These are phyloP conservation scores for Cladorrhinum sp. DNA, from an alignment of 2,329 filamentous ascomycete species.

Conservation along the genomic window DNA sequence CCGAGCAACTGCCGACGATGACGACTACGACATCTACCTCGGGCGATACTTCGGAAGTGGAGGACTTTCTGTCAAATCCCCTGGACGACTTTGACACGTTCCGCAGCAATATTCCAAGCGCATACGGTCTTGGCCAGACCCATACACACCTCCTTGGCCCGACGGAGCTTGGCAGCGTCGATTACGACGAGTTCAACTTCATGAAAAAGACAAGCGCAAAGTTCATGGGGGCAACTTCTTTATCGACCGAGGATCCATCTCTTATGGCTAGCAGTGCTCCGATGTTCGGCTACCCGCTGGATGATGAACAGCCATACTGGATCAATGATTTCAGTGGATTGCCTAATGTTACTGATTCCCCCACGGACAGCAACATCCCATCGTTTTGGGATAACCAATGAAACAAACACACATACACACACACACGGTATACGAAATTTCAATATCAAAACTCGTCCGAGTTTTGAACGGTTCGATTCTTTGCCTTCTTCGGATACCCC, in stretches of 20 bases:
- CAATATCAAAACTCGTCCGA: conserved; percentile 10
- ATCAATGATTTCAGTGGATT: conserved; percentile 44
- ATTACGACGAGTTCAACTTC: conserved; percentile 54
- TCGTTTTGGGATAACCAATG: conserved; percentile 30
- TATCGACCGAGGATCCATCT: conserved; percentile 43
- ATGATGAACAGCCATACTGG: conserved; percentile 52
- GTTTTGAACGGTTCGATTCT: conserved; percentile 16
- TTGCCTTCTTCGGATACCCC: conserved; percentile 24
- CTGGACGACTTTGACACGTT: conserved; percentile 41
- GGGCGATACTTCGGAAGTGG: conserved; percentile 65
- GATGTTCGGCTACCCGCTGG: conserved; percentile 31
- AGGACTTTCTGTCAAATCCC: conserved; percentile 50
- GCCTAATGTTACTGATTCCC: conserved; percentile 33
- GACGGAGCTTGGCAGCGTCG: conserved; percentile 48
- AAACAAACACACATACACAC: conserved; percentile 3
- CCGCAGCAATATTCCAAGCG: conserved; percentile 45
- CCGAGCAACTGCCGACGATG: conserved; percentile 54
- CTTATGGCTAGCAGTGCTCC: conserved; percentile 36
- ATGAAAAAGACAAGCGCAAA: conserved; percentile 46
- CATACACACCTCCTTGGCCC: conserved; percentile 42
- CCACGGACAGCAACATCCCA: conserved; percentile 30
- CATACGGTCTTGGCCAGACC: conserved; percentile 45
- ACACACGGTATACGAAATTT: conserved; percentile 8
- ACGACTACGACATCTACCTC: conserved; percentile 63
- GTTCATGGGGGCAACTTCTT: conserved; percentile 40